Evolutionary conservation across 768 basidiomycete genomes (phyloP), one percentile per base, ranked within the genome.

Genomic region (Russula lepida): DNA sequence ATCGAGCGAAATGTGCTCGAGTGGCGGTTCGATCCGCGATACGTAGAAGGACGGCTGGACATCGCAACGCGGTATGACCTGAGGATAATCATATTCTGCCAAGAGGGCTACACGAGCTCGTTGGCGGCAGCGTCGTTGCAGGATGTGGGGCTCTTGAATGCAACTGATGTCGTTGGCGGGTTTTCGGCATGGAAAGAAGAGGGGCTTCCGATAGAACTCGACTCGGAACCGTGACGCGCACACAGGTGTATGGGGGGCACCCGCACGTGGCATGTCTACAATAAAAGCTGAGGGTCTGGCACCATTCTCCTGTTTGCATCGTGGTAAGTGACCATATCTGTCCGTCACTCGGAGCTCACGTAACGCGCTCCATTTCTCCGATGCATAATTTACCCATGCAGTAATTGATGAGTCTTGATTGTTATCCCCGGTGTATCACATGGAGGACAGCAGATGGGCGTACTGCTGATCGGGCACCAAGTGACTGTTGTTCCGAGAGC

Each of bases 1-100:
- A 80, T 91, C 59, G 89, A 90, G 67, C 79, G 89, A 25, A 90
- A 88, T 68, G 80, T 84, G 6, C 77, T 92, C 56, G 89, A 92
- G 70, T 89, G 88, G 87, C 79, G 82, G 25, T 84, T 92, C 65
- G 89, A 92, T 71, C 89, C 89, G 4, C 77, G 86, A 58, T 78
- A 74, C 65, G 50, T 54, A 27, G 75, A 79, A 6, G 75, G 79
- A 13, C 76, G 84, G 35, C 72, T 91, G 56, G 73, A 80, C 1
- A 83, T 90, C 64, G 89, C 82, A 25, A 84, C 88, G 72, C 75
- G 88, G 57, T 91, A 87, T 66, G 89, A 91, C 73, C 68, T 90
- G 41, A 73, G 86, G 49, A 78, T 89, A 32, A 87, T 92, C 63
- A 72, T 92, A 11, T 83, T 90, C 66, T 88, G 86, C 70, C 82